A percentile compares a stretch with the other conserved stretches of the same genome.
Conservation (phyloP, 805 yeast genomes). For the Saccharomycopsis capsularis region DNA sequence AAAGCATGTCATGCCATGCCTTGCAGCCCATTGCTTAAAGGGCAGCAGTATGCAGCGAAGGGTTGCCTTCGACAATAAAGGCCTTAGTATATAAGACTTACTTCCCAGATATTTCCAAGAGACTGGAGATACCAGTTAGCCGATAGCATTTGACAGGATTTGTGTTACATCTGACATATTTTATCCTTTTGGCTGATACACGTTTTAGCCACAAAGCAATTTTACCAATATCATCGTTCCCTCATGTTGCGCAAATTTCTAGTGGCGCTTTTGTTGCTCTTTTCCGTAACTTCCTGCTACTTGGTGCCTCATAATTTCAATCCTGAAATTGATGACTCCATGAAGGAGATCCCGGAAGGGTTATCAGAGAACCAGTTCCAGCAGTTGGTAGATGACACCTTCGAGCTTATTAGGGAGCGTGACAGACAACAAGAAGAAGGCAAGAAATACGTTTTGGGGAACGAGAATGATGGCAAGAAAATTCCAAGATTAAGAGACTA, state of each 20-base stretch:
- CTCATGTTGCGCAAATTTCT: background rate
- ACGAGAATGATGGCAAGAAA: background rate
- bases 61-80: too few relatives aligned
- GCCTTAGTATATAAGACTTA: too few relatives aligned
- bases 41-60: too few relatives aligned
- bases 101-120: too few relatives aligned
- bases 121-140: too few relatives aligned
- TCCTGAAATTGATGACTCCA: background rate
- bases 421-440: background rate
- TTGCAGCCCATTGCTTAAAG: too few relatives aligned
- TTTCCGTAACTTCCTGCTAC: background rate
- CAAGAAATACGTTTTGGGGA: background rate
- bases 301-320: conserved; percentile 5
- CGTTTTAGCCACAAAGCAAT: too few relatives aligned
- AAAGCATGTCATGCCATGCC: too few relatives aligned
- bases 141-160: too few relatives aligned
- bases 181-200: too few relatives aligned
- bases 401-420: conserved; percentile 5
- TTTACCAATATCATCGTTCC: background rate
- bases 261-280: background rate
- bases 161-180: too few relatives aligned
- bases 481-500: conserved; percentile 11
- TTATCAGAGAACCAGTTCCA: conserved; percentile 5
- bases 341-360: background rate
- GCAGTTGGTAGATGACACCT: conserved; percentile 11